Base-by-base conservation (phyloP, 2,329 filamentous ascomycete species). In the Penicillium expansum region DNA sequence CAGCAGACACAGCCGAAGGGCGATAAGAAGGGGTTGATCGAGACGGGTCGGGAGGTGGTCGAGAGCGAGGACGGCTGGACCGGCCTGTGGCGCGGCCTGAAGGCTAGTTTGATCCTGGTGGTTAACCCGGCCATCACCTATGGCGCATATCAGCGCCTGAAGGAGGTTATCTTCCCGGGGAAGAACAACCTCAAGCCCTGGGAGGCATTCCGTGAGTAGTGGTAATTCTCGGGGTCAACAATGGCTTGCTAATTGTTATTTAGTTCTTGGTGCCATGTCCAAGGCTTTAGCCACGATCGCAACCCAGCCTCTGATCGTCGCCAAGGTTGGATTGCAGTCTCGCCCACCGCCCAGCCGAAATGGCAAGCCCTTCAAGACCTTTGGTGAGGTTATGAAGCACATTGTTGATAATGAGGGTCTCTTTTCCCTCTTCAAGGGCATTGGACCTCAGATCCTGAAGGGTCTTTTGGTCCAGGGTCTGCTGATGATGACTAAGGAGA, bases 401-500 rank as follows among this genome's bases (percentile, higher is more conserved):
- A 97, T 99, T 65, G 78, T 97, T 54, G 81, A 96, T 69, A 87
- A 96, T 60, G 94, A 99, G 72, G 94, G 94, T 4, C 73, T 84
- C 0, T 68, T 88, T 13, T 89, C 89, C n/a, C 81, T 99, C 1
- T 99, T 97, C 81, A 99, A 99, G 79, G 94, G 94, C 41, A 96
- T 99, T 64, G 92, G 86, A 0, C 94, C 94, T 3, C 94, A 99
- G 74, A 89, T 99, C 50, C 76, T 92, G 57, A 99, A 99, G 77
- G 94, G 94, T 1, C 77, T 99, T 51, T 73, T 99, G 48, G 94
- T 99, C 2, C 94, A 99, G 71, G 94, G 94, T 48, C 86, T 99
- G 55, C 80, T 99, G 38, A 99, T 99, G 94, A 99, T 97, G 92
- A 94, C 92, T 47, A 99, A 99, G 78, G 94, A 99, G 77, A 85